phyloP scores from a whole-genome alignment of 2,329 filamentous ascomycete genomes.

The Aureobasidium pullulans region DNA sequence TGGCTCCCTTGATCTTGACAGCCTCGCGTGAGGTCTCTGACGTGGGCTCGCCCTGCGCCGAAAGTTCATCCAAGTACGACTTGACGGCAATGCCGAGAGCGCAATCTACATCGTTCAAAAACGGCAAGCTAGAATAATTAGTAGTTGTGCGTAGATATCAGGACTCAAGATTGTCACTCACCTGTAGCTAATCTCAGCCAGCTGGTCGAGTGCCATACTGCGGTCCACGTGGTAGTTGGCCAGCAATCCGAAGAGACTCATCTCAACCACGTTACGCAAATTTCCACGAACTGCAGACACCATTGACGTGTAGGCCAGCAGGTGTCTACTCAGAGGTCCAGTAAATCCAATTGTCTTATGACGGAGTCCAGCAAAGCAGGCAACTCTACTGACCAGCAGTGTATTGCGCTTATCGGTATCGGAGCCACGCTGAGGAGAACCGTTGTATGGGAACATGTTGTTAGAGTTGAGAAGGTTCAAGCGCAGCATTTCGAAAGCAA shows the following conservation, averaged over 20 bases:
- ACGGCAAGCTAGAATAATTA: slow-evolving; percentile 44
- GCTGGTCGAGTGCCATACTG: slow-evolving; percentile 41
- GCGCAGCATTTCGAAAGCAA: slow-evolving; percentile 79
- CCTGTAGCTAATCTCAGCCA: slow-evolving; percentile 63
- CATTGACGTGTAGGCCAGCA: slow-evolving; percentile 79
- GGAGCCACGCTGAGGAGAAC: slow-evolving; percentile 52
- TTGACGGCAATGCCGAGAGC: slow-evolving; percentile 73
- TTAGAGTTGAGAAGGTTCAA: slow-evolving; percentile 70
- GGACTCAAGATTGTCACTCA: slow-evolving; percentile 36
- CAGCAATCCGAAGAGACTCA: slow-evolving; percentile 71
- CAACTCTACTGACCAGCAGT: slow-evolving; percentile 77
- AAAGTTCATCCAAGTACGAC: slow-evolving; percentile 68
- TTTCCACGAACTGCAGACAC: slow-evolving; percentile 70
- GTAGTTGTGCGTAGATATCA: slow-evolving; percentile 15
- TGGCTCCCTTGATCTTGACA: slow-evolving; percentile 44
- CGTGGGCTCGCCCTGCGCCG: slow-evolving; percentile 49
- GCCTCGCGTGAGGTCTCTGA: slow-evolving; percentile 42
- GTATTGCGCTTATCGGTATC: slow-evolving; percentile 67
- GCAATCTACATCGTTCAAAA: slow-evolving; percentile 63
- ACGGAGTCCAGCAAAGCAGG: slow-evolving; percentile 71
- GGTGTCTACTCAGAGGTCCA: slow-evolving; percentile 82
- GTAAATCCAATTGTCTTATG: slow-evolving; percentile 88
- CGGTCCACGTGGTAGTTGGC: slow-evolving; percentile 72
- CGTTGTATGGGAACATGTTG: slow-evolving; percentile 54
- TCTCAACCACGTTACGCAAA: slow-evolving; percentile 77